These are phyloP conservation scores for Talaromyces sp. DNA, from an alignment of 2,329 filamentous ascomycete genomes.

Conservation along the genomic window DNA sequence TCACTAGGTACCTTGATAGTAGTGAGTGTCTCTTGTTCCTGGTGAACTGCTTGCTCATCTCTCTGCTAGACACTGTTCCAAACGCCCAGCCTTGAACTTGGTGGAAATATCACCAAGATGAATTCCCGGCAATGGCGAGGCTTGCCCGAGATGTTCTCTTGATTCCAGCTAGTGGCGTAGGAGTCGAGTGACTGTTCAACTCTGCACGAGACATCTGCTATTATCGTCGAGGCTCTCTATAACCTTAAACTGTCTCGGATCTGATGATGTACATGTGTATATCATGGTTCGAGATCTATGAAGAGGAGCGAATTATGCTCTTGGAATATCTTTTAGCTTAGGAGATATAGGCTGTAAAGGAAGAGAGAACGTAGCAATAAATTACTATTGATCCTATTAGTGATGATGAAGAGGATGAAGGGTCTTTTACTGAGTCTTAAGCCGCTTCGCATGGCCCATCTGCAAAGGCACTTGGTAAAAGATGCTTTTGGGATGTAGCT, in stretches of 20 bases:
- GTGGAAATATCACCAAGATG: constrained; percentile 4
- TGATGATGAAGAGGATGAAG: neutral
- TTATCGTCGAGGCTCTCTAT: constrained; percentile 8
- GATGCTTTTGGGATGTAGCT: too few species aligned
- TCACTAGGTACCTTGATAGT: too few species aligned
- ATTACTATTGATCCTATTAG: neutral
- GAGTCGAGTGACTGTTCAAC: constrained; percentile 17
- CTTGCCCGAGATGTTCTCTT: constrained; percentile 6
- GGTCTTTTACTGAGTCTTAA: too few species aligned
- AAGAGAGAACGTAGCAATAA: neutral
- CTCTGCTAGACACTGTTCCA: neutral
- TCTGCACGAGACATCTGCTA: constrained; percentile 16
- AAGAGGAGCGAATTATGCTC: neutral
- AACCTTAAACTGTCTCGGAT: neutral
- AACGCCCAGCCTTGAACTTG: neutral
- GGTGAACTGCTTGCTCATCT: neutral
- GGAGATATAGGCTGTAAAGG: neutral
- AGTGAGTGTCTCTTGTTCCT: too few species aligned
- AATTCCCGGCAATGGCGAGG: constrained; percentile 5
- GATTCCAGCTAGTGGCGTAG: constrained; percentile 2
- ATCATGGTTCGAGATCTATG: constrained; percentile 9
- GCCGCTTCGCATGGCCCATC: too few species aligned
- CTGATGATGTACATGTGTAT: constrained; percentile 16
- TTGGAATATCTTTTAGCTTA: neutral
- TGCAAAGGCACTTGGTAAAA: too few species aligned